Percentiles rank a stretch among this genome's conserved stretches.
Conservation (phyloP, 2,329 filamentous ascomycete genomes). For the Davidsoniella australis region DNA sequence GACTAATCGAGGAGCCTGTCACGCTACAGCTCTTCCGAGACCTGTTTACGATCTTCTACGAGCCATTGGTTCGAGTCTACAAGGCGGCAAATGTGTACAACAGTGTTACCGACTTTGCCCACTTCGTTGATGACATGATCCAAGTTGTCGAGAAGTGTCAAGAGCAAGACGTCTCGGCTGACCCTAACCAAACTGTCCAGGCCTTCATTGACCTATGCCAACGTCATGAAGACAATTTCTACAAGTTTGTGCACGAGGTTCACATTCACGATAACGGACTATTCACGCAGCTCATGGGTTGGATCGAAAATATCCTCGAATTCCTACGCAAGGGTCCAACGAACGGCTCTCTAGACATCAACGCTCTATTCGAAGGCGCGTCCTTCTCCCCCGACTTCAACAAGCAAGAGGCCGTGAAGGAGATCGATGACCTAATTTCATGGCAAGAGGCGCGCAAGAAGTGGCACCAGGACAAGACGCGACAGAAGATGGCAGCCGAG, state of each 20-base stretch:
- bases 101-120: conserved; percentile 89
- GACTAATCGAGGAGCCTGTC: conserved; percentile 89
- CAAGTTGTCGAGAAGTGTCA: conserved; percentile 50
- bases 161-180: conserved; percentile 69
- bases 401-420: conserved; percentile 51
- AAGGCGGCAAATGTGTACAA: conserved; percentile 97
- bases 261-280: conserved; percentile 93
- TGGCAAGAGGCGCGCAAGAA: conserved; percentile 95
- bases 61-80: conserved; percentile 90
- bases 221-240: conserved; percentile 90
- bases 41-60: conserved; percentile 96
- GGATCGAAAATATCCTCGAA: conserved; percentile 89
- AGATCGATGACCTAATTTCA: conserved; percentile 72
- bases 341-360: conserved; percentile 82
- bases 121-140: conserved; percentile 87
- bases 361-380: conserved; percentile 74
- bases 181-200: conserved; percentile 96
- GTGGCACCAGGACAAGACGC: conserved; percentile 95
- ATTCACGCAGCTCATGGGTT: conserved; percentile 90
- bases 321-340: conserved; percentile 77
- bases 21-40: conserved; percentile 92
- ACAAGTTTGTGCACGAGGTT: conserved; percentile 97
- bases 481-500: conserved; percentile 96
- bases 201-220: conserved; percentile 94
- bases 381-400: conserved; percentile 51